Percentiles rank a stretch among this genome's conserved stretches.
These are phyloP conservation scores for Candida taoyuanica DNA, from an alignment of 805 yeast genomes.

Conservation along the genomic window DNA sequence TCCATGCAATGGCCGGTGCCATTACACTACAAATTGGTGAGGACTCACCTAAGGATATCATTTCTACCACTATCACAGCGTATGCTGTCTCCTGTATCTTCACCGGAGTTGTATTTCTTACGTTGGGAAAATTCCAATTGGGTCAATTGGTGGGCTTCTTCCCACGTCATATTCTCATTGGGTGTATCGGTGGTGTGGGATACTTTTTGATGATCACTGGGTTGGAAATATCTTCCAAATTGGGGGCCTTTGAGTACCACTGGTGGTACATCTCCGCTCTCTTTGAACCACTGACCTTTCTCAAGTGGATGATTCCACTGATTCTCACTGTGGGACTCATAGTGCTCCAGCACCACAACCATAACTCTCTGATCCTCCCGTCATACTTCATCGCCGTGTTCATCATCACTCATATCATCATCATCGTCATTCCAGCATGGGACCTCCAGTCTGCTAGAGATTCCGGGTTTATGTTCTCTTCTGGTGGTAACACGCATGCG, in stretches of 20 bases:
- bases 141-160: slow-evolving; percentile 92
- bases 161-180: slow-evolving; percentile 93
- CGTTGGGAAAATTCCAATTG: slow-evolving; percentile 70
- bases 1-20: slow-evolving; percentile 87
- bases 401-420: slow-evolving; percentile 59
- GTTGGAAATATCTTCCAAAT: slow-evolving; percentile 80
- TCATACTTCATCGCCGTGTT: slow-evolving; percentile 72
- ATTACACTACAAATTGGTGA: slow-evolving; percentile 56
- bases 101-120: slow-evolving; percentile 78
- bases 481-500: slow-evolving; percentile 33
- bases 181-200: slow-evolving; percentile 98
- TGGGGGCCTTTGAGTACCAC: slow-evolving; percentile 67
- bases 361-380: slow-evolving; percentile 76
- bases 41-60: slow-evolving; percentile 44
- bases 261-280: slow-evolving; percentile 48
- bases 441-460: slow-evolving; percentile 57
- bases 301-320: slow-evolving; percentile 71
- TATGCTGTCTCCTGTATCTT: slow-evolving; percentile 79
- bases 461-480: slow-evolving; percentile 78
- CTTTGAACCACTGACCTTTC: slow-evolving; percentile 39
- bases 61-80: slow-evolving; percentile 84
- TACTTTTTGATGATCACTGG: slow-evolving; percentile 89
- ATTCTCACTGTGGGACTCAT: slow-evolving; percentile 57
- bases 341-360: slow-evolving; percentile 52
- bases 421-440: slow-evolving; percentile 63